Base-by-base conservation (phyloP, 2,329 filamentous ascomycete species). In the Cladophialophora psammophila region DNA sequence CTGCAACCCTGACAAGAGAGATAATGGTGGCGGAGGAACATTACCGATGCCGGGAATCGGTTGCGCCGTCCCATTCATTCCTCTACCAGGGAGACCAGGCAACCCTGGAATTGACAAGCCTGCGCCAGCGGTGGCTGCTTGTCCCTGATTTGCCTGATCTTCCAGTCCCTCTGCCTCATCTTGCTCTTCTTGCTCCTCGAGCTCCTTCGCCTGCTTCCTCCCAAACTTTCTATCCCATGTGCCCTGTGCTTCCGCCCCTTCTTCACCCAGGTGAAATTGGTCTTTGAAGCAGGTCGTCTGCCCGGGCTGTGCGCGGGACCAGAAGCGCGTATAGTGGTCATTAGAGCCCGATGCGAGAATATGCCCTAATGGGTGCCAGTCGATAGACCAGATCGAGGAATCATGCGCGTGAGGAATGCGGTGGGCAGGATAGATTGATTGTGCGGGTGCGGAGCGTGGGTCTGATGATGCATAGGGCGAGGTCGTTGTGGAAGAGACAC, bases 291-390 rank as follows among this genome's bases (percentile, higher is more conserved):
- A 91, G 61, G 91, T 89, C n/a, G 85, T 87, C n/a, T 67, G 64
- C 57, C 95, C 95, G 1, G 95, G 95, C 56, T 95, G 85, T 15
- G 93, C 88, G 50, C 95, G 90, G 3, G 94, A 93, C 95, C 95
- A 99, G 82, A 99, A 99, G 56, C 95, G 90, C 2, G 95, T 98
- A 69, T 97, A 94, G 48, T 95, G 90, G 78, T 99, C 95, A 78
- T 99, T 98, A 10, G 94, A 97, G 12, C 95, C 95, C 1, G 94
- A 96, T 0, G 94, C 94, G 7, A 99, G 86, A 70, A 99, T 94
- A 76, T 99, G 95, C 34, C 95, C 95, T 0, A 98, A 85, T 0
- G 95, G 95, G 77, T 99, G 95, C 94, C 95, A 99, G 81, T 97
- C 94, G 58, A 99, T 86, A 18, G 94, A 96, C 95, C 95, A 99